Evolutionary conservation across 176 grass and related monocot species (phyloP).

Genomic region (Canna indica): DNA sequence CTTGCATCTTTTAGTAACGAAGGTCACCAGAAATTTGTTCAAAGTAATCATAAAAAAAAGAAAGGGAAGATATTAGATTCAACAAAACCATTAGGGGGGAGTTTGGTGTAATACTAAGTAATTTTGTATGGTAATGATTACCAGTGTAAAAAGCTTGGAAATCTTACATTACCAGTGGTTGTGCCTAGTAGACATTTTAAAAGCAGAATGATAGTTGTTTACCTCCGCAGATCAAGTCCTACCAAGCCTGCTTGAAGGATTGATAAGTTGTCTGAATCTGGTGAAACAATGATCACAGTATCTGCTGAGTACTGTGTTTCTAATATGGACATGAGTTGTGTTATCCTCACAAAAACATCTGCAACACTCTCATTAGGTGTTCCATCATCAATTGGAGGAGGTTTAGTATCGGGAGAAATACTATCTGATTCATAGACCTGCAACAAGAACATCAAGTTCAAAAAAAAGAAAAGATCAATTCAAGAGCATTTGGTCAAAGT

Average conservation of each 20-base stretch:
- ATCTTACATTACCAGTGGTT: background rate
- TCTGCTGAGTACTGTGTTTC: slow-evolving; percentile 94
- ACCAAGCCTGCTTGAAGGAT: slow-evolving; percentile 85
- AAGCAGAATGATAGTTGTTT: background rate
- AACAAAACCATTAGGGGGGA: too few species aligned
- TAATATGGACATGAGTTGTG: slow-evolving; percentile 93
- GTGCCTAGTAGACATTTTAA: background rate
- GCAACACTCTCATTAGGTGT: slow-evolving; percentile 87
- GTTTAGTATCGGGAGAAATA: slow-evolving; percentile 75
- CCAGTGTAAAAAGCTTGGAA: background rate
- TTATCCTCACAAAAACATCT: slow-evolving; percentile 84
- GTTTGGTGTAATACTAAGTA: too few species aligned
- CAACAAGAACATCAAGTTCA: slow-evolving; percentile 15
- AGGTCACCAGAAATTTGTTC: background rate
- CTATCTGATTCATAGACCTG: slow-evolving; percentile 83
- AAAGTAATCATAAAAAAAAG: background rate
- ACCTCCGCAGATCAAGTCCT: slow-evolving; percentile 80
- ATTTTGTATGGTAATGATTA: background rate
- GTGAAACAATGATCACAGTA: slow-evolving; percentile 85
- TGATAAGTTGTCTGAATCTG: slow-evolving; percentile 82
- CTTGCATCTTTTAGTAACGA: background rate
- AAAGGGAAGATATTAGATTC: too few species aligned
- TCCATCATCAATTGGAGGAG: slow-evolving; percentile 71
- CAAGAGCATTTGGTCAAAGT: background rate
- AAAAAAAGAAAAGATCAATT: slow-evolving; percentile 8